Evolutionary conservation across 108 stramenopile genomes (phyloP).

Genomic region (Skeletonema menzelii): DNA sequence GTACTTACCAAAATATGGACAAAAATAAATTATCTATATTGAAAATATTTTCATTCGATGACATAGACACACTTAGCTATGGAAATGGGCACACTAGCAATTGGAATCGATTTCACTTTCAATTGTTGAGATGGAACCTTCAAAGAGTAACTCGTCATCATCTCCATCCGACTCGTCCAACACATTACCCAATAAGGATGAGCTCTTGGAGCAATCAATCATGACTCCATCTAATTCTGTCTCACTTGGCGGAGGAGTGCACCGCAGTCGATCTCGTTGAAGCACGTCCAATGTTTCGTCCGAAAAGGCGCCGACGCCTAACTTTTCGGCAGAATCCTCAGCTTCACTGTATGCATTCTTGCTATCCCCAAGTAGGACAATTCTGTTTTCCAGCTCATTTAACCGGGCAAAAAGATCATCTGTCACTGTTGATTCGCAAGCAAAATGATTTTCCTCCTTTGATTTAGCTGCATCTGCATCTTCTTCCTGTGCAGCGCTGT

Average conservation of each 20-base stretch:
- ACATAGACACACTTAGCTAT: not conserved
- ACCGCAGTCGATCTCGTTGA: constrained; percentile 8
- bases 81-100: no score
- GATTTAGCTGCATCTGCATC: not conserved
- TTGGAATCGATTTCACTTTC: not conserved
- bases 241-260: constrained; percentile 24
- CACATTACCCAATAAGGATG: not conserved
- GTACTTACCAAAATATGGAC: constrained; percentile 26
- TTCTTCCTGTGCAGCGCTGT: not conserved
- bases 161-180: not conserved
- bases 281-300: constrained; percentile 7
- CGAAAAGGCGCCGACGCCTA: constrained; percentile 1
- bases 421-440: not conserved
- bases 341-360: not conserved
- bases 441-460: not conserved
- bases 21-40: not conserved
- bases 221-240: constrained; percentile 10
- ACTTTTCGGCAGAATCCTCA: not conserved
- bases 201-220: not conserved
- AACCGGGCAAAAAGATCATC: not conserved
- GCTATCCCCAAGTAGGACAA: not conserved
- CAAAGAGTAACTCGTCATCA: not conserved
- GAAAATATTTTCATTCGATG: not conserved
- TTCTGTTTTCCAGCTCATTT: not conserved
- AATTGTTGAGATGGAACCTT: not conserved